A percentile compares a stretch with the other conserved stretches of the same genome.
Conservation (phyloP, 108 stramenopile genomes). For the Cyclotella cryptica region DNA sequence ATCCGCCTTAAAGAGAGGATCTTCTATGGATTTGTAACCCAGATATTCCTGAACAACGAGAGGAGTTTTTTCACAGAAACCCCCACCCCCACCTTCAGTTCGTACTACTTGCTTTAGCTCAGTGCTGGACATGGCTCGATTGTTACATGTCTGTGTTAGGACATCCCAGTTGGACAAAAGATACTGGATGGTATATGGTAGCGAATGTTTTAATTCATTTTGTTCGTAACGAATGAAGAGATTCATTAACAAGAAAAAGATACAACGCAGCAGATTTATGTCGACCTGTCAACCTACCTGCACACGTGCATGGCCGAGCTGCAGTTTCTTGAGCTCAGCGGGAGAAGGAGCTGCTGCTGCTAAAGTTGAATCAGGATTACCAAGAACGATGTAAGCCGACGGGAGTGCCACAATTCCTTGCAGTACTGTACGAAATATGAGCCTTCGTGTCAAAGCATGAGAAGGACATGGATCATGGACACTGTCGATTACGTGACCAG, state of each 20-base stretch:
- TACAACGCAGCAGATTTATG: not conserved
- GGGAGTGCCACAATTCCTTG: not conserved
- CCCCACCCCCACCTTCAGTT: constrained; percentile 78
- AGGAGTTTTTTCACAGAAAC: constrained; percentile 72
- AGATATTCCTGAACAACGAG: constrained; percentile 65
- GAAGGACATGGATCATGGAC: too few species aligned
- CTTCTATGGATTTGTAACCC: constrained; percentile 62
- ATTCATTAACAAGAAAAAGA: not conserved
- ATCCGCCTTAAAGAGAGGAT: constrained; percentile 80
- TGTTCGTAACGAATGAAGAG: not conserved
- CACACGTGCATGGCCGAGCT: constrained; percentile 72
- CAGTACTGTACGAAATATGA: too few species aligned
- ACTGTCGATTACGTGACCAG: too few species aligned
- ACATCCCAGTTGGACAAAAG: constrained; percentile 76
- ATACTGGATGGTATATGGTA: constrained; percentile 35
- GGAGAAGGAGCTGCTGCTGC: constrained; percentile 53
- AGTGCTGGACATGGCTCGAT: constrained; percentile 57
- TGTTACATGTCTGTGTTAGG: constrained; percentile 68
- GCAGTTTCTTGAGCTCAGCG: constrained; percentile 63
- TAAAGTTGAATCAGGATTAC: not conserved
- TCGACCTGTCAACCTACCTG: constrained; percentile 6
- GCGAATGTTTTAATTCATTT: not conserved
- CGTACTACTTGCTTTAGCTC: constrained; percentile 74
- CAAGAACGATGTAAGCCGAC: not conserved
- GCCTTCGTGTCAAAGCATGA: too few species aligned